Evolutionary conservation across 176 grass and related monocot genomes (phyloP), one percentile per base, ranked within the genome.

Genomic region (Juncus inflexus): DNA sequence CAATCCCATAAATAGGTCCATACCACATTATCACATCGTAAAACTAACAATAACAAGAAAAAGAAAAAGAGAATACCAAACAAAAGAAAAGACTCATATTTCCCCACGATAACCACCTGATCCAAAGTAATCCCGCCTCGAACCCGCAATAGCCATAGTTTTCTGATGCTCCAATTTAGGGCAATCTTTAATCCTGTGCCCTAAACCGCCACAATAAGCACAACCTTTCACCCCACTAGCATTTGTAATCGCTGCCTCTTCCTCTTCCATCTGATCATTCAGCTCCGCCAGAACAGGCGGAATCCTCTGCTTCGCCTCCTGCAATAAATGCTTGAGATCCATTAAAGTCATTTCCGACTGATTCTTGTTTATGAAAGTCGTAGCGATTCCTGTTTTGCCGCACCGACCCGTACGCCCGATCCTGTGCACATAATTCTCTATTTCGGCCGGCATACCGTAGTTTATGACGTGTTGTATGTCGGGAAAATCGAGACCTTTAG

Each of bases 291-390:
- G 59, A 15, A 92, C 94, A 2, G 94, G 94, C 2, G 94, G 88
- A 16, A 99, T 99, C 74, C 88, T 90, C 60, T 92, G 85, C 45
- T 99, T 92, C 4, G 94, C 88, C 74, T 99, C 94, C 79, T 86
- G 84, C 37, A 99, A 64, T 40, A 99, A 67, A 70, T 99, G 88
- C 64, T 86, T 97, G 12, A 97, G 74, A 72, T 97, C 92, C 14
- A 97, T 85, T 36, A 97, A 79, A 0, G 87, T 89, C 9, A 85
- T 92, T 75, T 84, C 83, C 11, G 85, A 86, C 50, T 99, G 94
- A 45, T 89, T 99, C 85, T 89, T 99, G 80, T 92, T 99, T 62
- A 99, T 99, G 73, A 99, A 99, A 11, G 94, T 99, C 7, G 94
- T 92, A 36, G 88, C 94, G 77, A 92, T 84, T 12, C 88, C 94